phyloP scores from a whole-genome alignment of 176 grass and related monocot genomes.

The Pontederia paniculata region DNA sequence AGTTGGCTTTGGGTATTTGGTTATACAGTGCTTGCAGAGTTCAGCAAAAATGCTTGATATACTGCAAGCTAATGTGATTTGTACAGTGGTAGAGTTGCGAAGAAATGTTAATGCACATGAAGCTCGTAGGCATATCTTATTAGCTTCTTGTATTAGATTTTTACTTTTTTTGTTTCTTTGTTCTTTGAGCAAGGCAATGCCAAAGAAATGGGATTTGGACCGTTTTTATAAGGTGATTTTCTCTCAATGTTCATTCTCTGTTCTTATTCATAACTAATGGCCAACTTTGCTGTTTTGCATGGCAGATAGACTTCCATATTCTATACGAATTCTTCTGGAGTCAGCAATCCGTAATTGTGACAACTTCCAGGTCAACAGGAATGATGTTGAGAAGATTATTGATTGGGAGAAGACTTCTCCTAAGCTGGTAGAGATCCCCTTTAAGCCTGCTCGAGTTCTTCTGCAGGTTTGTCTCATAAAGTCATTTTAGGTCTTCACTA shows the following conservation, averaged over 20 bases:
- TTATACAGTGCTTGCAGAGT: no score
- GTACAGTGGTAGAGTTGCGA: no score
- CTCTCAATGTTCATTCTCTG: not conserved
- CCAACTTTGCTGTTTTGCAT: constrained; percentile 13
- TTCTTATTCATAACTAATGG: constrained; percentile 9
- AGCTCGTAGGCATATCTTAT: no score
- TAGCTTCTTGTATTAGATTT: no score
- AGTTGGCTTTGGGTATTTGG: no score
- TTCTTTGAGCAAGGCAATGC: no score
- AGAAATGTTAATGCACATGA: no score
- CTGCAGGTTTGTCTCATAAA: constrained; percentile 51
- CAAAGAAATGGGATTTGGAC: no score
- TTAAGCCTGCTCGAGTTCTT: constrained; percentile 93
- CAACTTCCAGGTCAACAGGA: constrained; percentile 72
- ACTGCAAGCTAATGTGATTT: no score
- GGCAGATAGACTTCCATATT: constrained; percentile 82
- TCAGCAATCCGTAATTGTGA: constrained; percentile 91
- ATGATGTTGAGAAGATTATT: constrained; percentile 86
- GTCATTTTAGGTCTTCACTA: not conserved
- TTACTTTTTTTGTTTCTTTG: no score
- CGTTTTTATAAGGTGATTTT: no score
- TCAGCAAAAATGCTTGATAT: no score
- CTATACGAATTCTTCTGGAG: constrained; percentile 78
- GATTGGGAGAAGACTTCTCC: constrained; percentile 86
- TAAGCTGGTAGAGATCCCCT: constrained; percentile 84